Evolutionary conservation across 768 basidiomycete genomes (phyloP), one percentile per base, ranked within the genome.

Genomic region (Amanita polypyramis): DNA sequence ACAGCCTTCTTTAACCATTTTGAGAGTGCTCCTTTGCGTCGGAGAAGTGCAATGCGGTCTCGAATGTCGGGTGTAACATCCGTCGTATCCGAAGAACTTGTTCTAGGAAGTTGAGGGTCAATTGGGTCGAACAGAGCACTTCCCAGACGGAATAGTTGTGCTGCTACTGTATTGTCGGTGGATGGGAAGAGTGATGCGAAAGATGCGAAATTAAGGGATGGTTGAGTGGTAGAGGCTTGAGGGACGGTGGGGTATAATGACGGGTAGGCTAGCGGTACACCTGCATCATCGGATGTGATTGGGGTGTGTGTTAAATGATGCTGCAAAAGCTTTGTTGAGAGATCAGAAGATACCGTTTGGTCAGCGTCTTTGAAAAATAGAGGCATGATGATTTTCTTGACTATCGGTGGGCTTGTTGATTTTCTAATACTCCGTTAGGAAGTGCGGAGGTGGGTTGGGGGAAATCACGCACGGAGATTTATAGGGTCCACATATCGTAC

Each of bases 121-220:
- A 95, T 75, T 15, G 76, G 75, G 63, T 98, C 96, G 58, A 97
- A 99, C 0, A 99, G 70, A 1, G 89, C 88, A 15, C 75, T 75
- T 2, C 89, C 93, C 1, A 98, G 79, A n/a, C 85, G 82, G 70
- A 93, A 97, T 32, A 97, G 62, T 6, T 74, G 74, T 0, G 91
- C 86, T 56, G 91, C 85, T 53, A 77, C 77, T 0, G 85, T 78
- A 5, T 70, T 69, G 55, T 95, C 87, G 19, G 79, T 77, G 4
- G 77, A 63, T 5, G 82, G 74, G 62, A 91, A 90, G 17, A 89
- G 67, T 7, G 76, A 64, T 4, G 75, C 70, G 58, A 94, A 92
- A 5, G 90, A 85, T 3, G 77, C 72, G 62, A 98, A 98, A 33
- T 79, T 74, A 17, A 96, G 75, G 11, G 72, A 60, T 8, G 70